A percentile compares a stretch with the other conserved stretches of the same genome.
These are phyloP conservation scores for Corinectria fuckeliana DNA, from an alignment of 2,329 filamentous ascomycete species.

Conservation along the genomic window DNA sequence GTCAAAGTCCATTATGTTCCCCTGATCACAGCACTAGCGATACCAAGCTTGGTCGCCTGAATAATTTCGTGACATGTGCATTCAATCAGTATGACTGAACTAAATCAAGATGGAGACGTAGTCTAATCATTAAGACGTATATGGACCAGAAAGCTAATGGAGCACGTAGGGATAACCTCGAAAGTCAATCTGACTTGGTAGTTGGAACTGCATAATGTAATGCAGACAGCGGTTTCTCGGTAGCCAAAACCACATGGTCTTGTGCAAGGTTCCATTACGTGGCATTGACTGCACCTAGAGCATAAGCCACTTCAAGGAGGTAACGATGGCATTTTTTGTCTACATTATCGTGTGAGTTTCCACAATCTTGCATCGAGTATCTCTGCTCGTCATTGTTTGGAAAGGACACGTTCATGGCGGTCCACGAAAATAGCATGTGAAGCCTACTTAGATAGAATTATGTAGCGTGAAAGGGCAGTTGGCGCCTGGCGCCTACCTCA, in stretches of 20 bases:
- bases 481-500: background rate
- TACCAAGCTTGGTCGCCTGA: too few species aligned
- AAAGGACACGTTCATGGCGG: background rate
- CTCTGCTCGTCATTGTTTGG: background rate
- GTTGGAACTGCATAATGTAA: background rate
- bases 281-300: background rate
- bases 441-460: background rate
- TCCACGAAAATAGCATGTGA: background rate
- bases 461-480: background rate
- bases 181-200: background rate
- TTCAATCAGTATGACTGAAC: too few species aligned
- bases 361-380: background rate
- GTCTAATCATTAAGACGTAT: background rate
- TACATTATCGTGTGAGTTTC: background rate
- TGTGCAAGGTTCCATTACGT: background rate
- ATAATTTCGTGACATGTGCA: background rate
- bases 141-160: background rate
- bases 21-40: too few species aligned
- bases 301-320: background rate
- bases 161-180: background rate
- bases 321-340: background rate
- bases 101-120: background rate
- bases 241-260: background rate
- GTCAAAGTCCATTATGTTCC: too few species aligned
- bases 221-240: background rate